phyloP scores from a whole-genome alignment of 306 rosid genomes.

The Vicia faba region DNA sequence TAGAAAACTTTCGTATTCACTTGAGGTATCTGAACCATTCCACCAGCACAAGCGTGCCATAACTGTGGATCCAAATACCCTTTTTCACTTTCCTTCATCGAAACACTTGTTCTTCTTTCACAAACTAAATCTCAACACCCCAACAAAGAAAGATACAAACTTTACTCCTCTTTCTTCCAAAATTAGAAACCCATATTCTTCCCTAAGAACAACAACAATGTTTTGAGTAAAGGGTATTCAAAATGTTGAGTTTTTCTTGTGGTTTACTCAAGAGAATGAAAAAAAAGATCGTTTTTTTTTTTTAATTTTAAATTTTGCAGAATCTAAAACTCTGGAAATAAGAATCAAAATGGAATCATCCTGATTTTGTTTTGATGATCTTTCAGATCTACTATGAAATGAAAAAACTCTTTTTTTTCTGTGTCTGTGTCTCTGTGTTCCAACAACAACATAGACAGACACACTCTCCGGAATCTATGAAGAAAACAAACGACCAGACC shows the following conservation, averaged over 20 bases:
- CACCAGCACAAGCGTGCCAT: slow-evolving; percentile 97
- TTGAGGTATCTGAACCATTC: slow-evolving; percentile 87
- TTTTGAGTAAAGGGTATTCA: neutral
- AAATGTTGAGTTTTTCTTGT: slow-evolving; percentile 13
- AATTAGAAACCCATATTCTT: neutral
- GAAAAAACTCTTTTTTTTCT: neutral
- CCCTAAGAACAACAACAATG: neutral
- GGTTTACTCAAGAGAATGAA: slow-evolving; percentile 25
- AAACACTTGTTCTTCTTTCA: neutral
- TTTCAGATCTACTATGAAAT: slow-evolving; percentile 42
- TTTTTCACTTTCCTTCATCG: slow-evolving; percentile 72
- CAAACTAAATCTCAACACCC: slow-evolving; percentile 20
- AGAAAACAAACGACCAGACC: slow-evolving; percentile 19
- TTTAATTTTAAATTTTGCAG: neutral
- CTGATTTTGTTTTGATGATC: slow-evolving; percentile 35
- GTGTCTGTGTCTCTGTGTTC: slow-evolving; percentile 1
- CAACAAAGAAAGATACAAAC: slow-evolving; percentile 20
- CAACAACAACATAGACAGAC: slow-evolving; percentile 23
- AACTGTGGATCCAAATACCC: slow-evolving; percentile 76
- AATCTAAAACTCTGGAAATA: slow-evolving; percentile 30
- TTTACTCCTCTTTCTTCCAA: slow-evolving; percentile 8
- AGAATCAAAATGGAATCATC: slow-evolving; percentile 28
- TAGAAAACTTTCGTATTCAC: slow-evolving; percentile 78
- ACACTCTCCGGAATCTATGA: slow-evolving; percentile 15
- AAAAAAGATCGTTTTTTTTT: neutral